phyloP scores from a whole-genome alignment of 2,329 filamentous ascomycete genomes.

The Hypoxylon sp. region DNA sequence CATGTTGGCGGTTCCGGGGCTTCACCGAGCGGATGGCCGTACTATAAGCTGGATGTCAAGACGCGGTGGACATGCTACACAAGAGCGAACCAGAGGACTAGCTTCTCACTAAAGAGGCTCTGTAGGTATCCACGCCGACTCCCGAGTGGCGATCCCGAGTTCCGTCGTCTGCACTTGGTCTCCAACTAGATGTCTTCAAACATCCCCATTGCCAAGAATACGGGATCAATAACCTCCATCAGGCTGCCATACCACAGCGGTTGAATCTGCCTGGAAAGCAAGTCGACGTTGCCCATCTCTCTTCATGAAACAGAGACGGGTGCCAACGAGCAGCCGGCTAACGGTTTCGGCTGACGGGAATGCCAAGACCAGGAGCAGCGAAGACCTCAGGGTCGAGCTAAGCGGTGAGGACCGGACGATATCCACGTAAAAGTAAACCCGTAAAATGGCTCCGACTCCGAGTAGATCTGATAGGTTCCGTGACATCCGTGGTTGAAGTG shows the following conservation, averaged over 20 bases:
- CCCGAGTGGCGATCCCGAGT: slow-evolving; percentile 34
- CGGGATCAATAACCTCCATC: background rate
- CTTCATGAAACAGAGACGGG: background rate
- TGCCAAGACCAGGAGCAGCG: background rate
- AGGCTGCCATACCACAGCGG: background rate
- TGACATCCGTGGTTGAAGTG: background rate
- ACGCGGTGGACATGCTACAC: slow-evolving; percentile 3
- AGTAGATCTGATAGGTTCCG: background rate
- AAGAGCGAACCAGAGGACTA: slow-evolving; percentile 5
- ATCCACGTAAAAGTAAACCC: background rate
- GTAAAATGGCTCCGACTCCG: background rate
- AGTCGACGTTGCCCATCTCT: background rate
- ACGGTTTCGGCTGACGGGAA: background rate
- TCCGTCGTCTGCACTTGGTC: slow-evolving; percentile 17
- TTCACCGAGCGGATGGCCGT: slow-evolving; percentile 2
- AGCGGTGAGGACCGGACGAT: slow-evolving; percentile 6
- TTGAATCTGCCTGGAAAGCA: slow-evolving; percentile 1
- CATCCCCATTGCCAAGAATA: slow-evolving; percentile 10
- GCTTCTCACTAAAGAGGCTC: slow-evolving; percentile 19
- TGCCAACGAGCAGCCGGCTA: background rate
- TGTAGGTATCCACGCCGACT: slow-evolving; percentile 24
- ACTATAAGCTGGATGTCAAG: slow-evolving; percentile 7
- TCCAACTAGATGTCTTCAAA: background rate
- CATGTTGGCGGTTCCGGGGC: background rate
- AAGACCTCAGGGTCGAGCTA: background rate